Base-by-base conservation (phyloP, 2,329 filamentous ascomycete species). In the Neofusicoccum laricinum region DNA sequence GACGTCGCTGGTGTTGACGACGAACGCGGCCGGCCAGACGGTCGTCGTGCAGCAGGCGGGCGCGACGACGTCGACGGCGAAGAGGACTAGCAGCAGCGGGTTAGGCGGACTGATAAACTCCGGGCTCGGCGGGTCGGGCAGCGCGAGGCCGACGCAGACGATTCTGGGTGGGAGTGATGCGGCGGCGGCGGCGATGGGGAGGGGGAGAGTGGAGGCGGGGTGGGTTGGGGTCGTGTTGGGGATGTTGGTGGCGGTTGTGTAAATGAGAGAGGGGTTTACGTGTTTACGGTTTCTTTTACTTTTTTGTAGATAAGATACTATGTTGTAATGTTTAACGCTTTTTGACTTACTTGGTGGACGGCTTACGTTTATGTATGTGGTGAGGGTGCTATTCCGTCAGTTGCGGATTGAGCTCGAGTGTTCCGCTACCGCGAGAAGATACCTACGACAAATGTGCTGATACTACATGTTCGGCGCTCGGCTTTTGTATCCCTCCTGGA, bases 11-110 rank as follows among this genome's bases (percentile, higher is more conserved):
- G 25, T 32, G 41, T 30, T 61, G 21, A 64, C 53, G 45, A 65
- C 57, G 8, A 62, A 65, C n/a, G 25, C 32, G n/a, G 55, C 21
- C 6, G 64, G 64, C 4, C 34, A 41, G 19, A 65, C 64, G 32
- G 55, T 64, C 5, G 51, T 61, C 10, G 53, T 64, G 36, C 53
- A 58, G 38, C 21, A 41, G 38, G 34, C 2, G 15, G 38, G 38
- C 3, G 21, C 32, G 6, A 11, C 32, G n/a, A 53, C 7, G 30
- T n/a, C 36, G 38, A 11, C 38, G 53, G 12, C 17, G 38, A 57
- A 19, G 53, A 30, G 12, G 38, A 15, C 21, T 21, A 4, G 19
- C 25, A 4, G 19, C 25, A 30, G 36, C 14, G 50, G 50, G 17
- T 32, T 58, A 38, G 53, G 53, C 15, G 53, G 53, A 3, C 32